Conservation (phyloP, 2,329 filamentous ascomycete species). For the Trichoderma afroharzianum region DNA sequence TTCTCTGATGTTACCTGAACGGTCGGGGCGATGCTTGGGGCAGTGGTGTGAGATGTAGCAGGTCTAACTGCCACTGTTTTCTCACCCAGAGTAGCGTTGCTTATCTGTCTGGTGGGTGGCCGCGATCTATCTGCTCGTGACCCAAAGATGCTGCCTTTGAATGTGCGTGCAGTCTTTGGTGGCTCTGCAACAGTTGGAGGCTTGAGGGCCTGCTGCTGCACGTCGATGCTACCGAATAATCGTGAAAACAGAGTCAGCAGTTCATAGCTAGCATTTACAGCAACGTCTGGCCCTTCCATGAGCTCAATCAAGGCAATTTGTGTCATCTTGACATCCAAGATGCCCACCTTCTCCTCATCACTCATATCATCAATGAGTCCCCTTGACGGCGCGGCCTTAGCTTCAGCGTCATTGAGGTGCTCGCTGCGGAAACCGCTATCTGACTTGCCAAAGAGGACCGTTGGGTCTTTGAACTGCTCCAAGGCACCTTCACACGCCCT, state of each 20-base stretch:
- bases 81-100: slow-evolving; percentile 34
- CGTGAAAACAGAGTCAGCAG: slow-evolving; percentile 76
- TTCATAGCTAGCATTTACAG: slow-evolving; percentile 85
- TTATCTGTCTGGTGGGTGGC: slow-evolving; percentile 41
- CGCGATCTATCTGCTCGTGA: slow-evolving; percentile 45
- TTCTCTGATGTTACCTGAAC: slow-evolving; percentile 74
- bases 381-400: slow-evolving; percentile 25
- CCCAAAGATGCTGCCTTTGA: slow-evolving; percentile 77
- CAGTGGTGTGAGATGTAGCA: slow-evolving; percentile 45
- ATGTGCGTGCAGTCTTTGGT: slow-evolving; percentile 66
- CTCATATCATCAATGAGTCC: slow-evolving; percentile 77
- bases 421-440: slow-evolving; percentile 59
- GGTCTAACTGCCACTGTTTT: slow-evolving; percentile 32
- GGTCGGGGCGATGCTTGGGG: slow-evolving; percentile 44
- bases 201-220: slow-evolving; percentile 40
- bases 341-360: slow-evolving; percentile 75
- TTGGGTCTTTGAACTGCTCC: slow-evolving; percentile 76
- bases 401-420: slow-evolving; percentile 58
- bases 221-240: slow-evolving; percentile 63
- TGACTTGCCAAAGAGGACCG: slow-evolving; percentile 64
- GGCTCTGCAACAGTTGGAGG: slow-evolving; percentile 46
- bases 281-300: slow-evolving; percentile 75
- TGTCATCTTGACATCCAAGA: slow-evolving; percentile 95
- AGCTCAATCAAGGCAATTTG: slow-evolving; percentile 82
- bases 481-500: slow-evolving; percentile 87